These are phyloP conservation scores for Podaxis mareebaensis DNA, from an alignment of 768 basidiomycete genomes.

Conservation along the genomic window DNA sequence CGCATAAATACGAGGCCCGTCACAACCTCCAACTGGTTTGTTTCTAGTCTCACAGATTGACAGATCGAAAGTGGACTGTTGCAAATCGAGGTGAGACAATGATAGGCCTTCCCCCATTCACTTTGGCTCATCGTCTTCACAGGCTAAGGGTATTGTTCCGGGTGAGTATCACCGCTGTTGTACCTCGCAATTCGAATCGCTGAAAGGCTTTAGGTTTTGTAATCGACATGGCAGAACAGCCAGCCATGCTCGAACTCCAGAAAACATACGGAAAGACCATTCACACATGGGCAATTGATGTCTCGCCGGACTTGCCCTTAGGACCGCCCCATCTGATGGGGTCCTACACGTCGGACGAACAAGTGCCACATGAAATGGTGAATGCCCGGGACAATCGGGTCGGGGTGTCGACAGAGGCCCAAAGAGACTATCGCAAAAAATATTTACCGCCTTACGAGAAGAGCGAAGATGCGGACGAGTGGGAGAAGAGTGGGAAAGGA, in stretches of 20 bases:
- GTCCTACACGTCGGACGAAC: conserved; percentile 11
- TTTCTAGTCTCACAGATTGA: background rate
- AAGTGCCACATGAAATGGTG: conserved; percentile 13
- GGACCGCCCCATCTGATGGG: conserved; percentile 14
- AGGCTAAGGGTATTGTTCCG: conserved; percentile 2
- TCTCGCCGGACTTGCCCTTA: conserved; percentile 10
- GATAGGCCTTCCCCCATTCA: background rate
- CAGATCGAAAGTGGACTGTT: conserved; percentile 16
- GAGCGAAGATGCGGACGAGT: conserved; percentile 8
- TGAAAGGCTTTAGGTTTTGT: background rate
- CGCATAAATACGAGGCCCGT: conserved; percentile 13
- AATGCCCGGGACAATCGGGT: conserved; percentile 2
- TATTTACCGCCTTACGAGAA: conserved; percentile 11
- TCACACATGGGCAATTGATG: conserved; percentile 17
- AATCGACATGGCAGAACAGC: conserved; percentile 14
- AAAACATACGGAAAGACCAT: conserved; percentile 17
- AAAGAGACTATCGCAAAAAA: conserved; percentile 1
- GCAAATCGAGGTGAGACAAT: conserved; percentile 4
- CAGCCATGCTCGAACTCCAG: conserved; percentile 17
- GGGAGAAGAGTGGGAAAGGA: conserved; percentile 14
- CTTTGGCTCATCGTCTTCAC: background rate
- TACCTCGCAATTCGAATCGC: background rate
- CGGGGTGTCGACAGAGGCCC: conserved; percentile 4
- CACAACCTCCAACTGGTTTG: background rate
- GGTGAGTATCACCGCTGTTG: background rate